Base-by-base conservation (phyloP, 31 red algal genomes). In the Endocladia muricata region DNA sequence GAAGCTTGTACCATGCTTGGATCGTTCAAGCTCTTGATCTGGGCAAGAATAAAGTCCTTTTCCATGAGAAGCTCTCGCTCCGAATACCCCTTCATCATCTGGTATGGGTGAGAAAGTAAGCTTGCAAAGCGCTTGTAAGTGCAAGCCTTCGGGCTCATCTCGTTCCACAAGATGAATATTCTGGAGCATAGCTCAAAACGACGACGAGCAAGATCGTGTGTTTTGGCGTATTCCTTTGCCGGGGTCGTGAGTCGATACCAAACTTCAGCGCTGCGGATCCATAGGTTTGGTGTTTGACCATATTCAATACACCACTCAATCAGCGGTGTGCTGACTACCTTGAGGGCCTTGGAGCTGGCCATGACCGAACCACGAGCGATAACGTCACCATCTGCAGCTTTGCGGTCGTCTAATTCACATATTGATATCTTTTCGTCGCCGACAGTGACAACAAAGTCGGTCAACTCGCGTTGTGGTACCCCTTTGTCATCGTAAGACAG, bases 231-330 rank as follows among this genome's bases (percentile, higher is more conserved):
- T 43, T 84, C 89, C 74, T 93, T 93, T 22, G 74, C 77, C n/a
- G 89, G 79, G 29, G 69, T 70, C 40, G 61, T 40, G 3, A 93
- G 68, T 19, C 67, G 49, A 55, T 93, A 93, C 89, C 89, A 93
- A 1, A 84, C 89, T 41, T 43, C 55, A 55, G 28, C 64, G 15
- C 60, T 86, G 6, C 77, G 70, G 54, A 87, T 58, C 79, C 80
- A 93, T 3, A 93, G 75, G 21, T 47, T 40, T 1, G 85, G 85
- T 9, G 39, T 79, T 23, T 78, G 37, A 21, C 37, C 35, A 77
- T 93, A 93, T 64, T 93, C 89, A 32, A 93, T 93, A 70, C 89
- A 93, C 89, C 89, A 93, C 39, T 93, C 89, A 33, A 71, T 70
- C 28, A 93, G 61, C 3, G 79, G 79, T 28, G 61, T 82, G 30